These are phyloP conservation scores for Ogataea glucozyma DNA, from an alignment of 805 yeast genomes.

Conservation along the genomic window DNA sequence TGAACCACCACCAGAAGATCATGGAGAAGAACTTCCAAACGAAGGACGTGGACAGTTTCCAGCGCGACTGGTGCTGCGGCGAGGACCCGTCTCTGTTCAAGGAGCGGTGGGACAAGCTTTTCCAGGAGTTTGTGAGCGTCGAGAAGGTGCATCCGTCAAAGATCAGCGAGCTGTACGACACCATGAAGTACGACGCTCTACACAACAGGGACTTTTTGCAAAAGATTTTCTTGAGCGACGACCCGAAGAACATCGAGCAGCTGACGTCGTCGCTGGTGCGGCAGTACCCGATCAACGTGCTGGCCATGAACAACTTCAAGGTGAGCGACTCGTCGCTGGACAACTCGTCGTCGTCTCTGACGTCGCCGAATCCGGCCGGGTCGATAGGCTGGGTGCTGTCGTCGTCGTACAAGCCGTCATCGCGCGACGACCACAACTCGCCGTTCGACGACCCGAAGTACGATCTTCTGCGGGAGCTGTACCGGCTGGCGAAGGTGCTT, in stretches of 20 bases:
- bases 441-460: constrained; percentile 80
- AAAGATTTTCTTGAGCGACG: constrained; percentile 70
- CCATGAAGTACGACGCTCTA: constrained; percentile 97
- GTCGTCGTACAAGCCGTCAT: constrained; percentile 32
- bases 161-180: constrained; percentile 93
- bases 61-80: constrained; percentile 90
- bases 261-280: constrained; percentile 56
- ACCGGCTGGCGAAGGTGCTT: constrained; percentile 84
- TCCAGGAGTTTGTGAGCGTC: constrained; percentile 85
- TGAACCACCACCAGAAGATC: constrained; percentile 85
- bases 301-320: constrained; percentile 76
- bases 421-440: constrained; percentile 33
- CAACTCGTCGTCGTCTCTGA: constrained; percentile 25
- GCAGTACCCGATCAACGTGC: constrained; percentile 69
- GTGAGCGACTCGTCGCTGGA: constrained; percentile 44
- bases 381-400: constrained; percentile 72
- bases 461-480: constrained; percentile 81
- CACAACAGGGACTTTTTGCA: constrained; percentile 90
- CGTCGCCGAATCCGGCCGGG: constrained; percentile 47
- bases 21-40: constrained; percentile 78
- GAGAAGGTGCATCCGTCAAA: constrained; percentile 98
- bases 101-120: constrained; percentile 97
- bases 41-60: constrained; percentile 67
- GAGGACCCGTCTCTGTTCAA: constrained; percentile 89
- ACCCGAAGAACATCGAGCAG: constrained; percentile 44